Evolutionary conservation across 306 rosid genomes (phyloP).

Genomic region (Castanopsis chinensis): DNA sequence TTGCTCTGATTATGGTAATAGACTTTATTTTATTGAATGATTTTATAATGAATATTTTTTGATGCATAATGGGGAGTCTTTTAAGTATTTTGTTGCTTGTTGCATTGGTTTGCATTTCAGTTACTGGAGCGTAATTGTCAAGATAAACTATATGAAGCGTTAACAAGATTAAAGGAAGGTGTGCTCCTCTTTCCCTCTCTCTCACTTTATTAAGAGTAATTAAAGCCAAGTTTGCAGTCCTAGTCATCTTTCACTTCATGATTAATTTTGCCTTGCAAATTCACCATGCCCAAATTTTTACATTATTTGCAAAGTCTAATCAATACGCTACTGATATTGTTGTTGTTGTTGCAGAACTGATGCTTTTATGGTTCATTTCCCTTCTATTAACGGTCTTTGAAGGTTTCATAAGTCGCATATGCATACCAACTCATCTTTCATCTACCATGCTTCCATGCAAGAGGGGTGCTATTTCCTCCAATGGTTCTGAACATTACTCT

Average conservation of each 20-base stretch:
- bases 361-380: slow-evolving; percentile 94
- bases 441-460: slow-evolving; percentile 88
- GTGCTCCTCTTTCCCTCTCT: slow-evolving; percentile 6
- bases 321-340: slow-evolving; percentile 13
- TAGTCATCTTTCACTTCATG: neutral
- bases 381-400: slow-evolving; percentile 74
- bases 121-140: slow-evolving; percentile 29
- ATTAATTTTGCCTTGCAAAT: neutral
- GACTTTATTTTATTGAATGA: neutral
- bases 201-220: neutral
- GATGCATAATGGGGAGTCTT: neutral
- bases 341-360: slow-evolving; percentile 55
- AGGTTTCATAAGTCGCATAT: slow-evolving; percentile 53
- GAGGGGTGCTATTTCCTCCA: slow-evolving; percentile 21
- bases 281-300: neutral
- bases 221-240: neutral
- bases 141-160: slow-evolving; percentile 50
- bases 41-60: neutral
- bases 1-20: too few relatives aligned
- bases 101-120: slow-evolving; percentile 43
- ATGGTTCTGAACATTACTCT: slow-evolving; percentile 34
- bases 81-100: slow-evolving; percentile 20
- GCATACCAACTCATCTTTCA: slow-evolving; percentile 56
- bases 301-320: slow-evolving; percentile 23
- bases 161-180: slow-evolving; percentile 81